A percentile compares a stretch with the other conserved stretches of the same genome.
These are phyloP conservation scores for Pleoardoris graminearum DNA, from an alignment of 2,329 filamentous ascomycete genomes.

Conservation along the genomic window DNA sequence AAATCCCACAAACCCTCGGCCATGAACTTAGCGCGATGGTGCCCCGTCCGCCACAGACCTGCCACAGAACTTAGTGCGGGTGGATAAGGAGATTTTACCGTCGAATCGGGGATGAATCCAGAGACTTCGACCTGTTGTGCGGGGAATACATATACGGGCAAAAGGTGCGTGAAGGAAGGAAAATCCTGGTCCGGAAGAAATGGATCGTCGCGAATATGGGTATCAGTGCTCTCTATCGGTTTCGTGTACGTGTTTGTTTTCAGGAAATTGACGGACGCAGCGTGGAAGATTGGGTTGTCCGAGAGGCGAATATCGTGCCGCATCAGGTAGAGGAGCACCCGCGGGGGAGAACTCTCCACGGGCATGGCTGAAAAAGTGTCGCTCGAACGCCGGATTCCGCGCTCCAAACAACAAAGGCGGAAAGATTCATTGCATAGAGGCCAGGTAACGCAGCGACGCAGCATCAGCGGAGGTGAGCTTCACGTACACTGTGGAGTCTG, in stretches of 20 bases:
- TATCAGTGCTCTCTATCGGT: constrained; percentile 13
- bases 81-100: constrained; percentile 62
- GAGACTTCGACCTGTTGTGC: constrained; percentile 74
- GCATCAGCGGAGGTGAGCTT: constrained; percentile 31
- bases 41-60: constrained; percentile 73
- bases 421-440: constrained; percentile 32
- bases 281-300: constrained; percentile 74
- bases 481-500: not conserved
- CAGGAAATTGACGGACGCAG: constrained; percentile 45
- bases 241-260: constrained; percentile 11
- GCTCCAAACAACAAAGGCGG: constrained; percentile 29
- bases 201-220: constrained; percentile 45
- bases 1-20: constrained; percentile 74
- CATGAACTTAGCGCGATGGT: constrained; percentile 71
- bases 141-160: constrained; percentile 69
- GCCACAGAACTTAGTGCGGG: constrained; percentile 68
- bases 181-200: constrained; percentile 26
- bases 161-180: constrained; percentile 56
- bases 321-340: constrained; percentile 70
- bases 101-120: constrained; percentile 63
- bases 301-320: constrained; percentile 72
- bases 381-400: constrained; percentile 16
- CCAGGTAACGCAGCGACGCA: constrained; percentile 39
- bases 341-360: constrained; percentile 29
- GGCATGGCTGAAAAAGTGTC: constrained; percentile 24